These are phyloP conservation scores for Penicillium nucicola DNA, from an alignment of 495 filamentous ascomycete genomes.

Conservation along the genomic window DNA sequence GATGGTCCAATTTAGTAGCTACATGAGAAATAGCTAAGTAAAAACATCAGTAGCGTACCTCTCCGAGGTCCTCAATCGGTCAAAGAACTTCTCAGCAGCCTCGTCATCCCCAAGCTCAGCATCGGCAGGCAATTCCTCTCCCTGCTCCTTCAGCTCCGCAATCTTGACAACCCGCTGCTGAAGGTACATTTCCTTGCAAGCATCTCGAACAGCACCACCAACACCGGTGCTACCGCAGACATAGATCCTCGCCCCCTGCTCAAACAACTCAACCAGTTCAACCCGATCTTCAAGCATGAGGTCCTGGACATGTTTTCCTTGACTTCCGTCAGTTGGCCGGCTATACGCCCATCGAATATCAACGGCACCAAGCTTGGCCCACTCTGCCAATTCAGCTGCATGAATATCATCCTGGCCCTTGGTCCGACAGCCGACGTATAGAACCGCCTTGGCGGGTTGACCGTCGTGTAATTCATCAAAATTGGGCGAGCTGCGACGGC, in stretches of 20 bases:
- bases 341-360: constrained; percentile 56
- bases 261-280: constrained; percentile 52
- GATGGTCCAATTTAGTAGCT: too few relatives aligned
- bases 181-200: constrained; percentile 48
- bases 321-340: constrained; percentile 28
- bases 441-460: constrained; percentile 53
- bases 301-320: constrained; percentile 59
- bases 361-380: constrained; percentile 58
- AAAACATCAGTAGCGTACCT: constrained; percentile 70
- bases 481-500: constrained; percentile 31
- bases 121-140: constrained; percentile 29
- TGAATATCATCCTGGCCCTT: constrained; percentile 59
- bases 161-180: constrained; percentile 42
- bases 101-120: constrained; percentile 40
- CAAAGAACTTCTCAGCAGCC: constrained; percentile 51
- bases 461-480: constrained; percentile 7
- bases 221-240: constrained; percentile 65
- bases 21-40: constrained; percentile 18
- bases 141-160: constrained; percentile 22
- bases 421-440: constrained; percentile 63
- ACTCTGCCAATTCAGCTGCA: constrained; percentile 54
- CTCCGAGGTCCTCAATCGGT: constrained; percentile 51
- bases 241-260: constrained; percentile 58
- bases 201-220: constrained; percentile 55
- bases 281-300: constrained; percentile 50